phyloP scores from a whole-genome alignment of 2,329 filamentous ascomycete genomes.

The Rutstroemia sp. region DNA sequence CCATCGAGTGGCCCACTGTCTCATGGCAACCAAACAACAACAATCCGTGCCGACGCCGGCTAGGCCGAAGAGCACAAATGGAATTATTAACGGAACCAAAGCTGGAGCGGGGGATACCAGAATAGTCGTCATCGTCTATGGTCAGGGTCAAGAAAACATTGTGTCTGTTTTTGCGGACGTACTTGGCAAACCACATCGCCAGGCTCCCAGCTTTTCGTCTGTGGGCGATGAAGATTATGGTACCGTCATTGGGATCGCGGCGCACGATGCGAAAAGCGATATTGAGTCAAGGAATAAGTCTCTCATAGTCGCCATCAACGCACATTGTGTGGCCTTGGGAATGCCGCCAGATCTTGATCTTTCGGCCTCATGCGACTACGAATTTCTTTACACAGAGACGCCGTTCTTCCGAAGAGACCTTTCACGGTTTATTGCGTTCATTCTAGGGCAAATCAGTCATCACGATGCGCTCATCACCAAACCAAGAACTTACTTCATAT shows the following conservation, averaged over 20 bases:
- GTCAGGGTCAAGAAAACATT: conserved; percentile 64
- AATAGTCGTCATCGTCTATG: conserved; percentile 61
- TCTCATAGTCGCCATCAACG: conserved; percentile 63
- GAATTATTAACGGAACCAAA: conserved; percentile 29
- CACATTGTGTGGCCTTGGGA: conserved; percentile 65
- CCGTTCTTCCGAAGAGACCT: conserved; percentile 69
- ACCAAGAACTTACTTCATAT: conserved; percentile 74
- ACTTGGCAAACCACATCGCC: conserved; percentile 62
- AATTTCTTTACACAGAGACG: conserved; percentile 72
- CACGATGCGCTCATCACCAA: conserved; percentile 74
- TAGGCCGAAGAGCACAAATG: conserved; percentile 32
- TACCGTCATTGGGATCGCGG: conserved; percentile 60
- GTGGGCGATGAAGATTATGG: conserved; percentile 49
- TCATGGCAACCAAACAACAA: conserved; percentile 39
- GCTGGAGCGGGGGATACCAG: conserved; percentile 43
- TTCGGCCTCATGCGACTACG: conserved; percentile 69
- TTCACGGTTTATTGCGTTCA: conserved; percentile 71
- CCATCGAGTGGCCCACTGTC: background rate
- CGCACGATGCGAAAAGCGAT: conserved; percentile 47
- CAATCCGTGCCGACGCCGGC: conserved; percentile 45
- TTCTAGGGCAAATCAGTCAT: conserved; percentile 69
- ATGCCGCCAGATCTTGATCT: conserved; percentile 61
- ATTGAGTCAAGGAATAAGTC: conserved; percentile 50
- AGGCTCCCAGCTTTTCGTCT: conserved; percentile 48
- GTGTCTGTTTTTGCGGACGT: conserved; percentile 72